These are phyloP conservation scores for Gnetum montanum DNA, from an alignment of 75 land plant genomes.

Conservation along the genomic window DNA sequence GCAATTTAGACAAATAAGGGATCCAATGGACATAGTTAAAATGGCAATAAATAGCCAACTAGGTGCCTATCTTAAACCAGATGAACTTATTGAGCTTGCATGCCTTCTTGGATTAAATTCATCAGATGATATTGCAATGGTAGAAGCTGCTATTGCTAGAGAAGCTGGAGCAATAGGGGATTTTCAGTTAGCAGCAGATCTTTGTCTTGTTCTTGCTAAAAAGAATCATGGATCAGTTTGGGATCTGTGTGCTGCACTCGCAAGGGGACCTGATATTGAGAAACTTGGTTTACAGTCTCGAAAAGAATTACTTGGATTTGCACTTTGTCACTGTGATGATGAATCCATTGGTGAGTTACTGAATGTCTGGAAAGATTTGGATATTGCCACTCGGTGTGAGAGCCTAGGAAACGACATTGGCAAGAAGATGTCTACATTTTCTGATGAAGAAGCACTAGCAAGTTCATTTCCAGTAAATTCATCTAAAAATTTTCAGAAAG, in stretches of 20 bases:
- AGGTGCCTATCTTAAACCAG: conserved; percentile 66
- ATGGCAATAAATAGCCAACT: conserved; percentile 60
- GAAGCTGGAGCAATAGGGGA: conserved; percentile 95
- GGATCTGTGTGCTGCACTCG: conserved; percentile 96
- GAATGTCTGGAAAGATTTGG: conserved; percentile 85
- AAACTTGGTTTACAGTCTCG: conserved; percentile 60
- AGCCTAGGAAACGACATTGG: conserved; percentile 24
- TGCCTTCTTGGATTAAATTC: conserved; percentile 81
- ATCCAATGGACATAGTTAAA: conserved; percentile 85
- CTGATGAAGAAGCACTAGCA: conserved; percentile 21
- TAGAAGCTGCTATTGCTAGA: conserved; percentile 89
- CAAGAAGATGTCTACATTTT: conserved; percentile 18
- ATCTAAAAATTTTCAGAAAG: too few species aligned
- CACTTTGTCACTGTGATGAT: conserved; percentile 90
- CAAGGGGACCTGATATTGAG: conserved; percentile 77
- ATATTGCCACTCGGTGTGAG: conserved; percentile 52
- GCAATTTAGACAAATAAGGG: conserved; percentile 80
- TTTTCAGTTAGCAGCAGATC: conserved; percentile 73
- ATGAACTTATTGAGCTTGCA: conserved; percentile 86
- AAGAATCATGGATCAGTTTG: conserved; percentile 81
- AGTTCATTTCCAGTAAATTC: conserved; percentile 15
- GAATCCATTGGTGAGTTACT: conserved; percentile 84
- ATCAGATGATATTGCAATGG: conserved; percentile 49
- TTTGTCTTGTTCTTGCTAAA: conserved; percentile 69
- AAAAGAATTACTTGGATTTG: conserved; percentile 79